Evolutionary conservation across 768 basidiomycete genomes (phyloP), one percentile per base, ranked within the genome.

Genomic region (Phaeolepiota aurea): DNA sequence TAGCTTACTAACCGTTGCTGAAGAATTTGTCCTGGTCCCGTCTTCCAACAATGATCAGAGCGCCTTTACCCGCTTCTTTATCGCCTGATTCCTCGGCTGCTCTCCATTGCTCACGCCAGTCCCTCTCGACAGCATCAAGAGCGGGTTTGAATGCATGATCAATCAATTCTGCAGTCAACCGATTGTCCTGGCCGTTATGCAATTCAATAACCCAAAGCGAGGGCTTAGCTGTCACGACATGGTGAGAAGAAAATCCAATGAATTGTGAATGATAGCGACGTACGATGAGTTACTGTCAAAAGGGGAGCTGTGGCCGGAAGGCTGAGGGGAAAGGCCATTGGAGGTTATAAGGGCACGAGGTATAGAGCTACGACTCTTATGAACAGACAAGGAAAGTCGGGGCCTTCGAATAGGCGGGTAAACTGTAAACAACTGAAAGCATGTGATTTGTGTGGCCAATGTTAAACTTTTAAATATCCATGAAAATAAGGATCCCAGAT

Each of bases 21-120:
- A 91, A 91, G 68, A 88, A 91, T 59, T 89, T 91, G 58, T 89
- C 77, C 56, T 91, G 87, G 45, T 71, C 68, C 46, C 67, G 70
- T 44, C 74, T 76, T 3, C 88, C 87, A 4, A 85, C 79, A 40
- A 91, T 80, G 44, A 90, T 79, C 20, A 91, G 59, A 3, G 83
- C 79, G 25, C 86, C 87, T 38, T 68, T 69, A 20, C 77, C 82
- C 4, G 65, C 68, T n/a, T 61, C 60, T 48, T 68, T 67, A 49
- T 74, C 66, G 44, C 70, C 71, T 32, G 62, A 46, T 31, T 63
- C 54, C 37, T 63, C 54, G 2, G 69, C 66, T 7, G 58, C 52
- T 20, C 71, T 64, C 65, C 74, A 76, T 33, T 66, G 65, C 23
- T 64, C 58, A 11, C 73, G 63, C 87, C 88, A 91, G 42, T 83